Evolutionary conservation across 257 asterid species (phyloP), one percentile per base, ranked within the genome.

Genomic region (Nicotiana sylvestris): DNA sequence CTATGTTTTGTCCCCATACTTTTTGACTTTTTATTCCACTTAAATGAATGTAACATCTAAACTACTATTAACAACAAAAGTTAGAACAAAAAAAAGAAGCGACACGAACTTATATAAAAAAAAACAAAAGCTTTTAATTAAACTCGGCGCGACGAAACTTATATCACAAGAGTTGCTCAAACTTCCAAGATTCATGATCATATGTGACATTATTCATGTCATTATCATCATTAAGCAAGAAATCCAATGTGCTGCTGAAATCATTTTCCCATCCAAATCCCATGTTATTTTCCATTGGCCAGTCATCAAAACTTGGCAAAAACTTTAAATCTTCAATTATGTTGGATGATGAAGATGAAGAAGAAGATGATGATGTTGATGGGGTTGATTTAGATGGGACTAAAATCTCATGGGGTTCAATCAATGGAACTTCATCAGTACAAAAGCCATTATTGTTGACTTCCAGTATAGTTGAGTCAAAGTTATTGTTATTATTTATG

Each of bases 381-480:
- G 90, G 82, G 3, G 87, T 83, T 46, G 85, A 84, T 15, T 82
- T 81, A 2, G 81, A 83, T 37, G 91, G 84, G 12, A 90, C 86
- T 16, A 92, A 80, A 11, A 93, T 92, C 53, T 93, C 98, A 62
- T 91, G 89, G 6, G 97, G 97, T 51, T 91, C 87, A 39, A 91
- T 87, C 39, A 93, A 81, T 11, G 98, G 98, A 43, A 95, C 92
- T 83, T 95, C 99, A 66, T 93, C 94, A 9, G 87, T 83, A 89
- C 94, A 85, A 87, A 92, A 92, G 72, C 93, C 97, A 76, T 85
- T 88, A 84, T 87, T 76, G 80, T 76, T 89, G 86, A 90, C 89
- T 79, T 81, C 88, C 83, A 81, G 15, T 65, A 25, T 25, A 11
- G 46, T 77, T 27, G 89, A 33, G 56, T 84, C 88, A 67, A 81